A percentile compares a stretch with the other conserved stretches of the same genome.
Conservation (phyloP, 306 rosid species). For the Ormosia semicastrata region DNA sequence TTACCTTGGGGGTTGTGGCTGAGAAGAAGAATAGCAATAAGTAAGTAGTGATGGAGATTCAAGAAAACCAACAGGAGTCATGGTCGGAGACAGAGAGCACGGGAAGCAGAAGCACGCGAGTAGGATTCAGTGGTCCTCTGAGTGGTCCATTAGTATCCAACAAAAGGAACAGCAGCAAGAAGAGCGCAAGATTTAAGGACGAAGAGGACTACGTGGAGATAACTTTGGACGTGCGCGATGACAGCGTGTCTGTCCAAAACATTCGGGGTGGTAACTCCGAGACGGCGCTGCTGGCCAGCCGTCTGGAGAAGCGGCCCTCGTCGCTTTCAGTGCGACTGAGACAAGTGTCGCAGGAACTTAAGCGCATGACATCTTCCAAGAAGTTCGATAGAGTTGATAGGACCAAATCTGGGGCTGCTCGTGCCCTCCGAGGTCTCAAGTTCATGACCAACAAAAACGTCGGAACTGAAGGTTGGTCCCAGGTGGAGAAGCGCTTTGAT, state of each 20-base stretch:
- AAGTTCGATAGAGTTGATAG: conserved; percentile 54
- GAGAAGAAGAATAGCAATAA: neutral
- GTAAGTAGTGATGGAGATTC: conserved; percentile 52
- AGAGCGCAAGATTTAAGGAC: conserved; percentile 53
- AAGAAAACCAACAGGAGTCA: conserved; percentile 44
- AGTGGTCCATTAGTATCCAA: conserved; percentile 56
- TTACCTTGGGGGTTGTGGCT: too few relatives aligned
- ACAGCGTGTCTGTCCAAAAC: conserved; percentile 66
- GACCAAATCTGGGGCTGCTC: conserved; percentile 71
- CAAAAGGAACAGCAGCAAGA: conserved; percentile 48
- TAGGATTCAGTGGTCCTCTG: conserved; percentile 68
- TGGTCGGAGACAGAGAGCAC: conserved; percentile 62
- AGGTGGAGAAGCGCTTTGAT: conserved; percentile 60
- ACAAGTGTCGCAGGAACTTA: conserved; percentile 83
- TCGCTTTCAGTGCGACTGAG: conserved; percentile 48
- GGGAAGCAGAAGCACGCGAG: conserved; percentile 43
- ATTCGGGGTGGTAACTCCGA: conserved; percentile 70
- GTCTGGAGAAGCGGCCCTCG: conserved; percentile 51
- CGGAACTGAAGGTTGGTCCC: conserved; percentile 68
- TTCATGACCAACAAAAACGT: conserved; percentile 69
- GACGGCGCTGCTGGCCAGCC: conserved; percentile 59
- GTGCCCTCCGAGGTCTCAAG: conserved; percentile 76
- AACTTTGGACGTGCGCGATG: conserved; percentile 71
- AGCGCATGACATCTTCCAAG: conserved; percentile 70
- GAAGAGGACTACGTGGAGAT: conserved; percentile 76